Percentiles rank a stretch among this genome's conserved stretches.
These are phyloP conservation scores for Fusarium sp. DNA, from an alignment of 2,329 filamentous ascomycete genomes.

Conservation along the genomic window DNA sequence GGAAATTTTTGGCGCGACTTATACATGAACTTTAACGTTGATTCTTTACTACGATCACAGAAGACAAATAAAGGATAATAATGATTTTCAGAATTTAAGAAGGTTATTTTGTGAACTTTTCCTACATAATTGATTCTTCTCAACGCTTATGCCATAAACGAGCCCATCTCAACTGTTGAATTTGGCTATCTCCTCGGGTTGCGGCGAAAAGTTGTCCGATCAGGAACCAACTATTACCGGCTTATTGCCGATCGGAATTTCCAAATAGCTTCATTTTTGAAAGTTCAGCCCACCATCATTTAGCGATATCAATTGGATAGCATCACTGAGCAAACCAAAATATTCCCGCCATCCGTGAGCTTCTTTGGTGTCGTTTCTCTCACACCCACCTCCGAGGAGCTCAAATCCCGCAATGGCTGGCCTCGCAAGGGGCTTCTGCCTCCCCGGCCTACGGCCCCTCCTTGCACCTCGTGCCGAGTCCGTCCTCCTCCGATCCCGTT, in stretches of 20 bases:
- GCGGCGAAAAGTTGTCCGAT: constrained; percentile 34
- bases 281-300: constrained; percentile 13
- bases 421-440: constrained; percentile 48
- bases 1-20: constrained; percentile 49
- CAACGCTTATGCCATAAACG: background rate
- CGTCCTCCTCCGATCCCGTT: constrained; percentile 41
- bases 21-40: constrained; percentile 5
- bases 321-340: constrained; percentile 8
- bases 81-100: background rate
- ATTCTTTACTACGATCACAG: background rate
- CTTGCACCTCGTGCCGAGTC: constrained; percentile 40
- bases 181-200: constrained; percentile 23
- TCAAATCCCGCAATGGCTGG: constrained; percentile 45
- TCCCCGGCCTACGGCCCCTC: constrained; percentile 44
- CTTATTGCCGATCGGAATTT: constrained; percentile 32
- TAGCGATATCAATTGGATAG: constrained; percentile 22
- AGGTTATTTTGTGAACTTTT: background rate
- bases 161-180: constrained; percentile 5
- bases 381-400: background rate
- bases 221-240: constrained; percentile 6
- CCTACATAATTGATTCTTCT: background rate
- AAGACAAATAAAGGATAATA: background rate
- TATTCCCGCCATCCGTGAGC: background rate
- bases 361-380: background rate
- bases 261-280: constrained; percentile 40